Evolutionary conservation across 2,329 filamentous ascomycete genomes (phyloP).

Genomic region (Botrytis deweyae): DNA sequence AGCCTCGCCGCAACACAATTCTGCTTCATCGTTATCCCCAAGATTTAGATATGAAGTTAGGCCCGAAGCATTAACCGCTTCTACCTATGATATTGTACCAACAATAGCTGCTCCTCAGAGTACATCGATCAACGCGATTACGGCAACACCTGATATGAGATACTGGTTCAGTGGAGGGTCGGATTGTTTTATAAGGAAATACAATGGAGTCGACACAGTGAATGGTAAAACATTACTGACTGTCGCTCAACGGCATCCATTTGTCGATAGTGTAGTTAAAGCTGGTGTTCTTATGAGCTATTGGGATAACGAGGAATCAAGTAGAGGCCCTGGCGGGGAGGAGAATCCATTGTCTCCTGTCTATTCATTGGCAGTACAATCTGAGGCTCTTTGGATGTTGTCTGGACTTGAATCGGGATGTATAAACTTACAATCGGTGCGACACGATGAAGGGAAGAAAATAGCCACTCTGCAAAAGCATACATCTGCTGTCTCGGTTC

Average conservation of each 20-base stretch:
- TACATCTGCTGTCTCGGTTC: slow-evolving; percentile 85
- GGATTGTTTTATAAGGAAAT: slow-evolving; percentile 95
- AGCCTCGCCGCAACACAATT: slow-evolving; percentile 36
- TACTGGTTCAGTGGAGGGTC: slow-evolving; percentile 94
- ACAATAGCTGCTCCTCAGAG: slow-evolving; percentile 96
- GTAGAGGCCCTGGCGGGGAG: slow-evolving; percentile 42
- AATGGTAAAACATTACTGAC: slow-evolving; percentile 93
- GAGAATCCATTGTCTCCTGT: slow-evolving; percentile 78
- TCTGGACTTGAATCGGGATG: slow-evolving; percentile 86
- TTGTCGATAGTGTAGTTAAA: slow-evolving; percentile 96
- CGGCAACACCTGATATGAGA: slow-evolving; percentile 88
- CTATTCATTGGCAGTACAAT: slow-evolving; percentile 90
- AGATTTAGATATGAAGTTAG: slow-evolving; percentile 62
- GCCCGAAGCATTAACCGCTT: slow-evolving; percentile 74
- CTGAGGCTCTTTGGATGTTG: slow-evolving; percentile 85
- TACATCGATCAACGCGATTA: slow-evolving; percentile 90
- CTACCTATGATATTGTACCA: slow-evolving; percentile 89
- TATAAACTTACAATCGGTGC: slow-evolving; percentile 90
- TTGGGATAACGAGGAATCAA: slow-evolving; percentile 93
- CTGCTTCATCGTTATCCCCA: slow-evolving; percentile 44
- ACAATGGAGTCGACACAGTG: slow-evolving; percentile 91
- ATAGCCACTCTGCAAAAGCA: slow-evolving; percentile 81
- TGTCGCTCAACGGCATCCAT: slow-evolving; percentile 92
- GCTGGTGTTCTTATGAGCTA: slow-evolving; percentile 93
- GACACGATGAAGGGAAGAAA: slow-evolving; percentile 90